Conservation (phyloP, 306 rosid species). For the Glycine latifolia region DNA sequence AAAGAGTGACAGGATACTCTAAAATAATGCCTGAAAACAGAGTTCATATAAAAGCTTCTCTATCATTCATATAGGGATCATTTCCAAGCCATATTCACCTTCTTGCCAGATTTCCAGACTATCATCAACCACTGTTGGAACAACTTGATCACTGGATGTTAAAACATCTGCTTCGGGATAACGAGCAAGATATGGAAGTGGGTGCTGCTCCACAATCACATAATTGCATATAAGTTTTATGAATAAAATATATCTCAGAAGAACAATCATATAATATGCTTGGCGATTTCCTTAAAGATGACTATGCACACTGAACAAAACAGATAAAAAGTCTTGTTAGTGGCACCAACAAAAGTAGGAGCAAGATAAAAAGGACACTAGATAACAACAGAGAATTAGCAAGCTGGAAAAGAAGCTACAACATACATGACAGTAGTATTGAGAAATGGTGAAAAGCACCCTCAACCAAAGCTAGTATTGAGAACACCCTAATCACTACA, state of each 20-base stretch:
- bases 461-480: too few species aligned
- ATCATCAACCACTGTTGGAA: slow-evolving; percentile 92
- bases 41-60: slow-evolving; percentile 34
- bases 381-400: slow-evolving; percentile 20
- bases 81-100: slow-evolving; percentile 59
- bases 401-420: slow-evolving; percentile 1
- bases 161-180: slow-evolving; percentile 93
- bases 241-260: slow-evolving; percentile 38
- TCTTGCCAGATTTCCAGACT: slow-evolving; percentile 81
- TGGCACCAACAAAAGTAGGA: not conserved
- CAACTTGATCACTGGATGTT: slow-evolving; percentile 94
- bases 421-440: not conserved
- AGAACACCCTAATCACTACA: too few species aligned
- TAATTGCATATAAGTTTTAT: slow-evolving; percentile 34
- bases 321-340: not conserved
- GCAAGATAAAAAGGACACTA: not conserved
- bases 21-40: slow-evolving; percentile 17
- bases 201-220: slow-evolving; percentile 78
- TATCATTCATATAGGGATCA: slow-evolving; percentile 27
- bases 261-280: slow-evolving; percentile 15
- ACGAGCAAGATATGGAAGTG: slow-evolving; percentile 94
- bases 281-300: slow-evolving; percentile 26
- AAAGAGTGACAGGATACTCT: slow-evolving; percentile 6
- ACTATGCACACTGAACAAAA: slow-evolving; percentile 10
- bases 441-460: too few species aligned